Conservation (phyloP, 768 basidiomycete genomes). For the Suillus placidus region DNA sequence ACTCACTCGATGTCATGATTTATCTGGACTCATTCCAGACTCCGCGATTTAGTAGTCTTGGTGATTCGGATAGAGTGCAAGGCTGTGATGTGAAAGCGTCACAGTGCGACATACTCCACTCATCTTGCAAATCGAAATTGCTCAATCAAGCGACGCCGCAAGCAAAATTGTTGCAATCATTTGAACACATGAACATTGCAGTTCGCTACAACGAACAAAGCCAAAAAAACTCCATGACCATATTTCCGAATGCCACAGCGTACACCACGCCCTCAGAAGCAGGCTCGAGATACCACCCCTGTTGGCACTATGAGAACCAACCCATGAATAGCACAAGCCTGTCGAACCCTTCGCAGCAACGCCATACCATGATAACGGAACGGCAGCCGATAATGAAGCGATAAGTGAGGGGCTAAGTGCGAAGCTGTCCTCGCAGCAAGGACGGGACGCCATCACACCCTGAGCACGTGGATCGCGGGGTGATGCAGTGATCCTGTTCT, state of each 20-base stretch:
- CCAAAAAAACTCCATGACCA: background rate
- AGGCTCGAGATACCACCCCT: constrained; percentile 3
- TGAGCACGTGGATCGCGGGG: constrained; percentile 3
- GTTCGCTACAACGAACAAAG: background rate
- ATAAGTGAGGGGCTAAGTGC: constrained; percentile 6
- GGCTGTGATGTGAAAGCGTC: background rate
- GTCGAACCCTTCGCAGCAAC: constrained; percentile 2
- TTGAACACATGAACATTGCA: background rate
- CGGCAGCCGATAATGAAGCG: constrained; percentile 5
- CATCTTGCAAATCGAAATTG: background rate
- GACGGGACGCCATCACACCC: background rate
- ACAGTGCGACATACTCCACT: background rate
- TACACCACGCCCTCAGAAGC: constrained; percentile 1
- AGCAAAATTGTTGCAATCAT: background rate
- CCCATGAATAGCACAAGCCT: background rate
- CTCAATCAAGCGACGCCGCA: background rate
- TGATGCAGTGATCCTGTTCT: background rate
- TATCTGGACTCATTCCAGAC: background rate
- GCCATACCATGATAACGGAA: background rate
- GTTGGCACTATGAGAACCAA: background rate
- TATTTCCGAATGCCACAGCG: background rate
- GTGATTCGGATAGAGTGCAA: background rate
- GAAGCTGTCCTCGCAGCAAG: background rate
- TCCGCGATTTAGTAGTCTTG: background rate
- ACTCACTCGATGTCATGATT: background rate